Evolutionary conservation across 768 basidiomycete genomes (phyloP), one percentile per base, ranked within the genome.

Genomic region (Tulasnella sp.): DNA sequence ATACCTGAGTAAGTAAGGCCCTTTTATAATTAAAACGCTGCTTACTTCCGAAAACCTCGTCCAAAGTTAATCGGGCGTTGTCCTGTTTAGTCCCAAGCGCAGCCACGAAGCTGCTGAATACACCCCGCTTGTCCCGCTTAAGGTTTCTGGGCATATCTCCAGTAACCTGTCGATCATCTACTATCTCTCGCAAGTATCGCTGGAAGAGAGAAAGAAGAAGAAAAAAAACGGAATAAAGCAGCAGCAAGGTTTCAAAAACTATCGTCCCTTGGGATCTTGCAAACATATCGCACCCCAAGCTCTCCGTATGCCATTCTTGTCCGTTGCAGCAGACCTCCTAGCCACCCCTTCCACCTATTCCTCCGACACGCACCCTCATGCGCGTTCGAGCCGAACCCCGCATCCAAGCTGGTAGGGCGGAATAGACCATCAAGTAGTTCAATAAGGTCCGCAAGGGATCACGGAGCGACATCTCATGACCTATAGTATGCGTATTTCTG

Each of bases 151-250:
- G 15, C 7, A 38, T 15, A 15, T 30, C 54, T 15, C 44, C 54
- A 27, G 44, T 27, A 22, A 22, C 44, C 44, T 34, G 57, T 19
- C 45, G 45, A n/a, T 48, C 48, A 11, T 59, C 30, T 17, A 59
- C 30, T 45, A 59, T 59, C 49, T 59, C 57, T 9, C 42, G 45
- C 24, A 59, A 49, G 48, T 59, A 59, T 49, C 49, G 27, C 57
- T 59, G n/a, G n/a, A n/a, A n/a, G n/a, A n/a, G n/a, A n/a, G n/a
- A n/a, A n/a, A n/a, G n/a, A n/a, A n/a, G n/a, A n/a, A n/a, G n/a
- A n/a, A n/a, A n/a, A n/a, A n/a, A n/a, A n/a, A n/a, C n/a, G n/a
- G n/a, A n/a, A n/a, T n/a, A n/a, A n/a, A n/a, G n/a, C n/a, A n/a
- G n/a, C n/a, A n/a, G n/a, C n/a, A n/a, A n/a, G n/a, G n/a, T n/a